These are phyloP conservation scores for Trichoderma pleuroti DNA, from an alignment of 2,329 filamentous ascomycete genomes.

Conservation along the genomic window DNA sequence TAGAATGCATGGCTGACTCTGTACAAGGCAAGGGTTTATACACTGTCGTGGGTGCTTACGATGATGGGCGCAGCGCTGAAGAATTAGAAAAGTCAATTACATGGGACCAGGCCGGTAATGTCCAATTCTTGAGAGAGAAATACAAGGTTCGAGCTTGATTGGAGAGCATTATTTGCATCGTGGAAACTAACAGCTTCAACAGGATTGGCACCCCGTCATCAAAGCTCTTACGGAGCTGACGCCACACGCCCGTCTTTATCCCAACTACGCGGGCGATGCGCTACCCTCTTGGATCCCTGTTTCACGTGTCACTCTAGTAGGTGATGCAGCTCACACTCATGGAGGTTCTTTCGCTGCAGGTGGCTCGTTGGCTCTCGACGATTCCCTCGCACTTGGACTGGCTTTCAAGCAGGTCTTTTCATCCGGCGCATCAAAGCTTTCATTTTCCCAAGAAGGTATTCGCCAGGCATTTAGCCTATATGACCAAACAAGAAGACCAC, in stretches of 20 bases:
- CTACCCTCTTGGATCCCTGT: slow-evolving; percentile 37
- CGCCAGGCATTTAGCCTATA: slow-evolving; percentile 5
- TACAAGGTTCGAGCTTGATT: slow-evolving; percentile 24
- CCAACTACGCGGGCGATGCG: slow-evolving; percentile 39
- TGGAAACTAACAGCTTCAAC: not conserved
- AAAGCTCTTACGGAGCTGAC: slow-evolving; percentile 38
- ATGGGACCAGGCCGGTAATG: slow-evolving; percentile 39
- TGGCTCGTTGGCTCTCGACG: slow-evolving; percentile 37
- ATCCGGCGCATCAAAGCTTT: not conserved
- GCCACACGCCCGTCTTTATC: slow-evolving; percentile 40
- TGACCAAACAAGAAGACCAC: slow-evolving; percentile 20
- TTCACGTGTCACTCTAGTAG: slow-evolving; percentile 31
- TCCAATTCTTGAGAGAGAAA: slow-evolving; percentile 34
- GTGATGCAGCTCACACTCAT: slow-evolving; percentile 40
- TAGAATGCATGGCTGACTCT: not conserved
- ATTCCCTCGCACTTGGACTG: slow-evolving; percentile 25
- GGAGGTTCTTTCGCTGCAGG: slow-evolving; percentile 39
- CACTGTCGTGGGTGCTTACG: slow-evolving; percentile 41
- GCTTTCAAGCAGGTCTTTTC: slow-evolving; percentile 1
- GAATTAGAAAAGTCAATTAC: slow-evolving; percentile 28
- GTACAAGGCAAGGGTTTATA: slow-evolving; percentile 32
- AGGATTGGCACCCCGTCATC: slow-evolving; percentile 40
- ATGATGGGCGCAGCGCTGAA: slow-evolving; percentile 33
- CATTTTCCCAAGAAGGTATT: not conserved
- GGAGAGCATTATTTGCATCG: accelerated